Base-by-base conservation (phyloP, 805 yeast genomes). In the Suhomyces emberorum region DNA sequence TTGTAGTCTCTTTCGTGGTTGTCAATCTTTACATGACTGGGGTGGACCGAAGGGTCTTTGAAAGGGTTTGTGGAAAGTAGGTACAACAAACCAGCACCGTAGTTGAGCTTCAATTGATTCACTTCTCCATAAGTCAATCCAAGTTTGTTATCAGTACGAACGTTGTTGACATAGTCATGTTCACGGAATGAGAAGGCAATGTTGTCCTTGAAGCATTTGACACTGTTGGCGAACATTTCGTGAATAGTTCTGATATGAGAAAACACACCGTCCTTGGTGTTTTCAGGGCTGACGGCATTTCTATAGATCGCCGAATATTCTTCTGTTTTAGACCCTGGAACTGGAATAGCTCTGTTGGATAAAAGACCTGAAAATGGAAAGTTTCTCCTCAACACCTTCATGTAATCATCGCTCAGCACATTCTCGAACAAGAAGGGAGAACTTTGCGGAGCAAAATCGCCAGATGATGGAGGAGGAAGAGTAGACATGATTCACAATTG, bases 241-340 rank as follows among this genome's bases (percentile, higher is more conserved):
- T 42, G 33, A 30, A 44, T 37, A 3, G 61, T 55, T 34, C 42
- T 43, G 31, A 55, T 34, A 10, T 42, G 43, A 30, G 50, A 42
- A 42, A 47, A 15, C 43, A 55, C 15, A 31, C 42, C 24, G 43
- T 28, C 41, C 43, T 52, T 66, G 47, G 57, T 32, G 15, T 41
- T 44, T n/a, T 42, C 36, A 10, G 55, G 54, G 15, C 46, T 45
- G 14, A 56, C 54, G 11, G 34, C 35, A 43, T 57, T 62, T 29
- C 69, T 47, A 48, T 59, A 65, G 27, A 63, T 51, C 3, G 53
- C 44, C 2, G 65, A 57, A 38, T 29, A 52, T 1, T 65, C 69
- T 1, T 46, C 46, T 25, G 38, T 42, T 11, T 38, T 47, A 12
- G 43, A 34, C 8, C 50, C 54, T 2, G 54, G 47, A 3, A 55